Percentiles rank a stretch among this genome's conserved stretches.
Conservation (phyloP, 1,139 yeast genomes). For the Sugiyamaella neomexicana region DNA sequence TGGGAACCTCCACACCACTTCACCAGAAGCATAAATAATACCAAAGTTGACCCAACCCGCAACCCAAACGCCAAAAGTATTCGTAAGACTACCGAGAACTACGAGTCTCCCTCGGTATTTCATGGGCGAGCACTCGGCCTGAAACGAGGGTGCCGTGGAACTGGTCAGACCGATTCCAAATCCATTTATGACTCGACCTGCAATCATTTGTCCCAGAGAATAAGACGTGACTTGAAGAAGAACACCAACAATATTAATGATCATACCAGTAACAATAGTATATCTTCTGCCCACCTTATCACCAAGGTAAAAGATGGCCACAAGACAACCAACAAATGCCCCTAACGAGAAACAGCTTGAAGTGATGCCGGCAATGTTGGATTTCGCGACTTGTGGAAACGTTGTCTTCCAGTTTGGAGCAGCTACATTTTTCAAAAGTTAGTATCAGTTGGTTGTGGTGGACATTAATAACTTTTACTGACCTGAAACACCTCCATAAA, state of each 20-base stretch:
- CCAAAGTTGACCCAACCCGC: constrained; percentile 24
- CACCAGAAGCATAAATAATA: constrained; percentile 16
- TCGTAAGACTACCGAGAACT: constrained; percentile 17
- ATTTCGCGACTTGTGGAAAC: constrained; percentile 15
- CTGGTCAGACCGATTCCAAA: constrained; percentile 34
- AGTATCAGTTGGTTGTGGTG: background rate
- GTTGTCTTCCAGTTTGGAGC: constrained; percentile 19
- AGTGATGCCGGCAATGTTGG: constrained; percentile 22
- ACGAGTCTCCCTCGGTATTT: constrained; percentile 24
- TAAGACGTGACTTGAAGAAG: constrained; percentile 20
- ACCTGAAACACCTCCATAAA: constrained; percentile 19
- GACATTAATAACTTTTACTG: background rate
- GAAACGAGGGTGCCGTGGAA: constrained; percentile 27
- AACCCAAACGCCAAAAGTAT: constrained; percentile 19
- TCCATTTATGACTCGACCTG: constrained; percentile 59
- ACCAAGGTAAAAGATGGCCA: constrained; percentile 16
- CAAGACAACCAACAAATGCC: constrained; percentile 21
- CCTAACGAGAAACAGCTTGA: constrained; percentile 24
- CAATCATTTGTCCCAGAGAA: constrained; percentile 48
- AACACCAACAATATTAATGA: constrained; percentile 48
- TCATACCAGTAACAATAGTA: constrained; percentile 40
- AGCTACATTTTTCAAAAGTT: constrained; percentile 1
- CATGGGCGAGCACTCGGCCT: constrained; percentile 27
- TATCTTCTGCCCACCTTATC: constrained; percentile 21
- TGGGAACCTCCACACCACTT: constrained; percentile 55